Percentiles rank a stretch among this genome's conserved stretches.
Conservation (phyloP, 2,329 filamentous ascomycete genomes). For the Annulohypoxylon truncatum region DNA sequence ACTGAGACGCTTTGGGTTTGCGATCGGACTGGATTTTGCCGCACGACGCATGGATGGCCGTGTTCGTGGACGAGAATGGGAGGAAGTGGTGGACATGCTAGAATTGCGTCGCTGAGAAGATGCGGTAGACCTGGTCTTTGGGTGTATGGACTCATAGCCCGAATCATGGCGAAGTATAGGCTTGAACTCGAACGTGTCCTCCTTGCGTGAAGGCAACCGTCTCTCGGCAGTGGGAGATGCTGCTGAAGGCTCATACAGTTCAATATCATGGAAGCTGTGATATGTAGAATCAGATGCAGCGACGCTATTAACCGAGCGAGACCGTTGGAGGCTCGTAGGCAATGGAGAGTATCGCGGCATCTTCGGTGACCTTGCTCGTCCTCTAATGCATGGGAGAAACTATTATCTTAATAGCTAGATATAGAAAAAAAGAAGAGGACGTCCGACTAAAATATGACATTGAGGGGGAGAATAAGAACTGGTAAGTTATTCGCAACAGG, state of each 20-base stretch:
- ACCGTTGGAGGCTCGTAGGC: constrained; percentile 42
- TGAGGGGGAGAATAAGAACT: constrained; percentile 8
- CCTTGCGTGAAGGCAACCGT: constrained; percentile 27
- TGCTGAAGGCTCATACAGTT: constrained; percentile 58
- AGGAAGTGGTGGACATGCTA: constrained; percentile 47
- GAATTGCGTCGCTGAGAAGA: constrained; percentile 51
- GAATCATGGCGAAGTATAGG: constrained; percentile 68
- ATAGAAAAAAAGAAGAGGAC: constrained; percentile 1
- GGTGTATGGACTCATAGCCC: constrained; percentile 65
- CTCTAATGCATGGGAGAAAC: constrained; percentile 25
- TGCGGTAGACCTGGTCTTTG: constrained; percentile 54
- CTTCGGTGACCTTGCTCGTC: constrained; percentile 26
- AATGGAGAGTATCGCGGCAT: constrained; percentile 45
- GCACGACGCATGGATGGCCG: constrained; percentile 58
- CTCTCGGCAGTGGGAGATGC: constrained; percentile 25
- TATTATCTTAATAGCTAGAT: background rate
- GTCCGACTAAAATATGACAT: constrained; percentile 1
- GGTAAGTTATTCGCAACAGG: background rate
- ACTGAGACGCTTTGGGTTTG: constrained; percentile 38
- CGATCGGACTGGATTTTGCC: constrained; percentile 51
- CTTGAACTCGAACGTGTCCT: constrained; percentile 50
- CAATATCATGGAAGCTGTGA: constrained; percentile 65
- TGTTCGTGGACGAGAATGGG: constrained; percentile 51
- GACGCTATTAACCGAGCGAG: constrained; percentile 55
- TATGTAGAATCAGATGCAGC: constrained; percentile 63